Evolutionary conservation across 192 early-diverging fungal species (phyloP).

Genomic region (Coemansia sp.): DNA sequence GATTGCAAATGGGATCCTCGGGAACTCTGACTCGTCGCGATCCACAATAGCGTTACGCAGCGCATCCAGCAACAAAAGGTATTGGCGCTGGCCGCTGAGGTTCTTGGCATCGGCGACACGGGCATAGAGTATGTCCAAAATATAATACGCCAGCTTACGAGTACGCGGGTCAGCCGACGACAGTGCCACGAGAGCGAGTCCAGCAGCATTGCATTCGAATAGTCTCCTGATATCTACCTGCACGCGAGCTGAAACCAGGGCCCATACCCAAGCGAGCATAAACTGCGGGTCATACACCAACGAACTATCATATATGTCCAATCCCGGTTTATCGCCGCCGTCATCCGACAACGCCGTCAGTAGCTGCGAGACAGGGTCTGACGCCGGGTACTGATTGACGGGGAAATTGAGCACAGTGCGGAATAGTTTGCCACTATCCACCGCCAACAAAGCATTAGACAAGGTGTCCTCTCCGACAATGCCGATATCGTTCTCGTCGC

Average conservation of each 20-base stretch:
- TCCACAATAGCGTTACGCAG: conserved; percentile 45
- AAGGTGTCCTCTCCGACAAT: conserved; percentile 35
- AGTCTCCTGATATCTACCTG: conserved; percentile 23
- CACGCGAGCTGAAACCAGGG: conserved; percentile 25
- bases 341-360: neutral
- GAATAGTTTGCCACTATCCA: conserved; percentile 31
- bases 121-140: conserved; percentile 30
- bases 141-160: conserved; percentile 50
- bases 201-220: conserved; percentile 37
- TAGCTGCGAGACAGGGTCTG: conserved; percentile 8
- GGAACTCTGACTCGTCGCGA: conserved; percentile 18
- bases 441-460: conserved; percentile 21
- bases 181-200: conserved; percentile 40
- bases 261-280: conserved; percentile 47
- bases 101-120: conserved; percentile 7
- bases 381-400: neutral
- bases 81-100: conserved; percentile 32
- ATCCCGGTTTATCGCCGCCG: neutral
- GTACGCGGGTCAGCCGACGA: conserved; percentile 30
- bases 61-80: conserved; percentile 36
- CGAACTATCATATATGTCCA: neutral
- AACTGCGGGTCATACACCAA: conserved; percentile 38
- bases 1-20: conserved; percentile 33
- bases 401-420: conserved; percentile 45
- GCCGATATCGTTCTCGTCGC: conserved; percentile 49